Conservation (phyloP, 495 filamentous ascomycete genomes). For the Glutinoglossum americanum region DNA sequence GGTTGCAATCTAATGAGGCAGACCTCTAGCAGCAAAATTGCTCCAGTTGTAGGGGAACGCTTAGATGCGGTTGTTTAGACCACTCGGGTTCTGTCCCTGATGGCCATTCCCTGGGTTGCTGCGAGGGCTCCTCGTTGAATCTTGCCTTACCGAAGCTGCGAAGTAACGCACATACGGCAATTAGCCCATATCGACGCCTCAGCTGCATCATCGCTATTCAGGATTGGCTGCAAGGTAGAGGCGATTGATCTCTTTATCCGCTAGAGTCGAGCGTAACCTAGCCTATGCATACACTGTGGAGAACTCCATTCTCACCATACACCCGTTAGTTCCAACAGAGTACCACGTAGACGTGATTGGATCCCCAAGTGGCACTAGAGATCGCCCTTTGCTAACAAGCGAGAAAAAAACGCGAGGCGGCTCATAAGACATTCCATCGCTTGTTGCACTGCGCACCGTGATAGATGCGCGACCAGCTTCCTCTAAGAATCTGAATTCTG, state of each 20-base stretch:
- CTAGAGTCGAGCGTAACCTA: too few relatives aligned
- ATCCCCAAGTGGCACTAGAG: neutral
- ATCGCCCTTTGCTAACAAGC: neutral
- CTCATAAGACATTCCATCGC: neutral
- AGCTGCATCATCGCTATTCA: too few relatives aligned
- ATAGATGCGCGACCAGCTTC: neutral
- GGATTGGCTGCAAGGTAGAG: too few relatives aligned
- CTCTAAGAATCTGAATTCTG: neutral
- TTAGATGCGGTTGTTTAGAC: neutral
- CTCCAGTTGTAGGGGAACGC: neutral
- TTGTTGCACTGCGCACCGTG: neutral
- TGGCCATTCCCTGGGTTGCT: neutral
- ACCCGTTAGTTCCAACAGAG: too few relatives aligned
- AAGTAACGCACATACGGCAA: neutral
- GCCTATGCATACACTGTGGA: too few relatives aligned
- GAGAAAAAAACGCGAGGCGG: neutral
- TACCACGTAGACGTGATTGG: too few relatives aligned
- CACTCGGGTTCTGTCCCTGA: neutral
- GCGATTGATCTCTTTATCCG: too few relatives aligned
- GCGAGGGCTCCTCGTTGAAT: too few relatives aligned
- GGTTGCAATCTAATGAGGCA: neutral
- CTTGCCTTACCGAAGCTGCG: neutral
- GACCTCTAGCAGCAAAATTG: neutral
- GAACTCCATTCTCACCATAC: too few relatives aligned
- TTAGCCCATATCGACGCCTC: too few relatives aligned